Evolutionary conservation across 768 basidiomycete genomes (phyloP), one percentile per base, ranked within the genome.

Genomic region (Serendipita sp.): DNA sequence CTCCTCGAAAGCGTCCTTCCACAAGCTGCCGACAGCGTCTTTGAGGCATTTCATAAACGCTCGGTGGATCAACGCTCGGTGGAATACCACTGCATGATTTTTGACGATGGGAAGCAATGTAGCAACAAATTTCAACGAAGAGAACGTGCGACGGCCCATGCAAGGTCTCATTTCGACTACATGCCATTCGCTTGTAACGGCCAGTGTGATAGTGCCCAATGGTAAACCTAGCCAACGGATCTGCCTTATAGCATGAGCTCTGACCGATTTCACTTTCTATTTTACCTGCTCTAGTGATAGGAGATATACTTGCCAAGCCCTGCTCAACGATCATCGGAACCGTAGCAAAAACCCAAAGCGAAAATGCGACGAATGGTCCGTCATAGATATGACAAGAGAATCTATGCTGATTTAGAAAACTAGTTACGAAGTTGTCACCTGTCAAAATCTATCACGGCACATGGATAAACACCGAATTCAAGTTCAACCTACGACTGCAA

Each of bases 111-210:
- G 16, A 8, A n/a, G 10, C 55, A n/a, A 10, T 60, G 55, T 37
- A 29, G 31, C 16, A 10, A 60, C n/a, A 10, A 10, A n/a, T 33
- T 4, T 34, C 16, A 10, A 10, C n/a, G 55, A n/a, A 60, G n/a
- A 29, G 55, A 60, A 8, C 18, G 55, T 29, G 55, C 55, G n/a
- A 34, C n/a, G 16, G 55, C 29, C 18, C 55, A 60, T 60, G 3
- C 55, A 27, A 60, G 55, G 31, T 10, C 55, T 8, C 55, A 60
- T 60, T 60, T 60, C 36, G 55, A 37, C 8, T 60, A 60, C 55
- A 27, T 10, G 16, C 55, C 55, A 10, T 60, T 60, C 34, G 55
- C 55, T 60, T 60, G 55, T 34, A 18, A 10, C 11, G 55, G 55
- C 16, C 16, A 27, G 34, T 60, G 55, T n/a, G 18, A 18, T 8